Evolutionary conservation across 1,139 yeast species (phyloP).

Genomic region (Neolecta irregularis): DNA sequence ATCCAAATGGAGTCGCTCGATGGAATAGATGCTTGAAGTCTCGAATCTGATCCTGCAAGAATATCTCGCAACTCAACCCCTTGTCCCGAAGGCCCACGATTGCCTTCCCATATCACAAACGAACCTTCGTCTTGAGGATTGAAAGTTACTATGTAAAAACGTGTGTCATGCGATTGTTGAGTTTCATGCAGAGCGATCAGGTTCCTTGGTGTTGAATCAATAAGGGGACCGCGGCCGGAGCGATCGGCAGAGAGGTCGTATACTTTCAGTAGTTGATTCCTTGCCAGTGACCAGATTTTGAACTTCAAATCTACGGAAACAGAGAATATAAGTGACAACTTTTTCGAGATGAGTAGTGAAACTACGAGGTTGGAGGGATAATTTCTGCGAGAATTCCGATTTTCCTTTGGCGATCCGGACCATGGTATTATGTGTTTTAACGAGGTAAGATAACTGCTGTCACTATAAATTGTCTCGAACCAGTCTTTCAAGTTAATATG

Average conservation of each 20-base stretch:
- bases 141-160: slow-evolving; percentile 3
- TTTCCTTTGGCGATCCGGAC: slow-evolving; percentile 6
- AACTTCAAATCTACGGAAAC: slow-evolving; percentile 11
- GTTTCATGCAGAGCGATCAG: slow-evolving; percentile 1
- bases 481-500: slow-evolving; percentile 3
- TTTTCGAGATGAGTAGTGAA: slow-evolving; percentile 6
- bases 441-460: slow-evolving; percentile 9
- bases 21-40: slow-evolving; percentile 1
- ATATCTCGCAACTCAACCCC: neutral
- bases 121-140: neutral
- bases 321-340: slow-evolving; percentile 7
- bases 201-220: slow-evolving; percentile 3
- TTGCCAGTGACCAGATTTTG: slow-evolving; percentile 9
- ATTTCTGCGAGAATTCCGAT: slow-evolving; percentile 1
- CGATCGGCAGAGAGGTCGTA: slow-evolving; percentile 7
- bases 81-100: neutral
- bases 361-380: slow-evolving; percentile 9
- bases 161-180: neutral
- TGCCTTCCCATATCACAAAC: slow-evolving; percentile 2
- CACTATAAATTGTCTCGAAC: slow-evolving; percentile 11
- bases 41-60: neutral
- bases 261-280: slow-evolving; percentile 5
- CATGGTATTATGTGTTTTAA: slow-evolving; percentile 11
- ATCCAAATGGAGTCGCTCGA: slow-evolving; percentile 3
- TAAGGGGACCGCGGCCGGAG: too few species aligned